A percentile compares a stretch with the other conserved stretches of the same genome.
Evolutionary conservation across 2,329 filamentous ascomycete genomes (phyloP).

Genomic region (Venturia effusa): DNA sequence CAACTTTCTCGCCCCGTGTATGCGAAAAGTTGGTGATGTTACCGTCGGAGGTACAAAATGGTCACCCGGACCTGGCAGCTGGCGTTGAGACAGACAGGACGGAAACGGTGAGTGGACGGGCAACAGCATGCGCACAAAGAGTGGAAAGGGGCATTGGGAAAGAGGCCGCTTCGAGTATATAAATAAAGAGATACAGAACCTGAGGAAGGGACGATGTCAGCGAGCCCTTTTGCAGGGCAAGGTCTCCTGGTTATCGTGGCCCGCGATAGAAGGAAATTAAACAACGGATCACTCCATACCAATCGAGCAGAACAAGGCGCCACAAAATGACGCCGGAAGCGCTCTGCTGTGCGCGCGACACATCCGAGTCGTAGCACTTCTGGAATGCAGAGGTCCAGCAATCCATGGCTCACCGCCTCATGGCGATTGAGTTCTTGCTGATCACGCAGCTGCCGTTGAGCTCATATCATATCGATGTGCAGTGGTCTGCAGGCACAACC

Average conservation of each 20-base stretch:
- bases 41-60: neutral
- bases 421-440: neutral
- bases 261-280: neutral
- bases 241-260: neutral
- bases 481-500: neutral
- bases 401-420: neutral
- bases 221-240: neutral
- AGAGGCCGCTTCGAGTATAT: neutral
- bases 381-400: neutral
- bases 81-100: neutral
- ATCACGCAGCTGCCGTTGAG: neutral
- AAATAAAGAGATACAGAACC: neutral
- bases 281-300: neutral
- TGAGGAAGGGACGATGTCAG: neutral
- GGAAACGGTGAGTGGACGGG: neutral
- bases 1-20: neutral
- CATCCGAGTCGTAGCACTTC: neutral
- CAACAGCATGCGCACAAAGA: neutral
- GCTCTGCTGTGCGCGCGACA: neutral
- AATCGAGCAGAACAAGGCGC: neutral
- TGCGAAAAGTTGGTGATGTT: neutral
- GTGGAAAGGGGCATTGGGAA: neutral
- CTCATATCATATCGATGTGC: neutral
- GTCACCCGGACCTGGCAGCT: slow-evolving; percentile 4
- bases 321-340: neutral